These are phyloP conservation scores for Claviceps sp. DNA, from an alignment of 2,329 filamentous ascomycete genomes.

Conservation along the genomic window DNA sequence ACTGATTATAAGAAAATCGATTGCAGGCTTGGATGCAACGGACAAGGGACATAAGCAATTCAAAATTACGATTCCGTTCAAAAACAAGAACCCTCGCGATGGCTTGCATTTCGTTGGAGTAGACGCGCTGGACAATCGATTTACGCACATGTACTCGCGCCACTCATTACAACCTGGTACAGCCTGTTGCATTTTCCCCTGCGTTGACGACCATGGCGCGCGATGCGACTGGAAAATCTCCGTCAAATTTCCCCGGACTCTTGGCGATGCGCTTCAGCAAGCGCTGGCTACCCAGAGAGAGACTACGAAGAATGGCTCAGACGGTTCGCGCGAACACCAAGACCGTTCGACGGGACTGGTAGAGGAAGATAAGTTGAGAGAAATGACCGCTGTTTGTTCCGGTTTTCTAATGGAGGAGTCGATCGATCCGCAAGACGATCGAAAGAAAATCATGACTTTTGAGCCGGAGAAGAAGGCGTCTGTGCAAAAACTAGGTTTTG, in stretches of 20 bases:
- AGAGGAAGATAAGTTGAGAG: slow-evolving; percentile 74
- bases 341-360: slow-evolving; percentile 32
- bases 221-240: slow-evolving; percentile 80
- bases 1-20: slow-evolving; percentile 32
- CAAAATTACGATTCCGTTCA: slow-evolving; percentile 58
- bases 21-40: slow-evolving; percentile 15
- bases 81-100: slow-evolving; percentile 62
- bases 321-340: slow-evolving; percentile 27
- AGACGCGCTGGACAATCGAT: slow-evolving; percentile 64
- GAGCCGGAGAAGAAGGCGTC: slow-evolving; percentile 61
- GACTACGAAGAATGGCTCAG: slow-evolving; percentile 15
- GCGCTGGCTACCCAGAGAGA: slow-evolving; percentile 29
- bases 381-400: slow-evolving; percentile 83
- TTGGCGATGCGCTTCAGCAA: slow-evolving; percentile 60
- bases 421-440: slow-evolving; percentile 60
- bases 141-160: slow-evolving; percentile 82
- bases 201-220: slow-evolving; percentile 72
- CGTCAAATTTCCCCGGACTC: slow-evolving; percentile 70
- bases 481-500: slow-evolving; percentile 84
- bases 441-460: slow-evolving; percentile 81
- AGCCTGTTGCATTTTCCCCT: slow-evolving; percentile 81
- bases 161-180: slow-evolving; percentile 67
- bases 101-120: slow-evolving; percentile 86
- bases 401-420: slow-evolving; percentile 79
- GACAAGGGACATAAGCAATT: slow-evolving; percentile 32